Evolutionary conservation across 2,329 filamentous ascomycete species (phyloP), one percentile per base, ranked within the genome.

Genomic region (Meredithiella fracta): DNA sequence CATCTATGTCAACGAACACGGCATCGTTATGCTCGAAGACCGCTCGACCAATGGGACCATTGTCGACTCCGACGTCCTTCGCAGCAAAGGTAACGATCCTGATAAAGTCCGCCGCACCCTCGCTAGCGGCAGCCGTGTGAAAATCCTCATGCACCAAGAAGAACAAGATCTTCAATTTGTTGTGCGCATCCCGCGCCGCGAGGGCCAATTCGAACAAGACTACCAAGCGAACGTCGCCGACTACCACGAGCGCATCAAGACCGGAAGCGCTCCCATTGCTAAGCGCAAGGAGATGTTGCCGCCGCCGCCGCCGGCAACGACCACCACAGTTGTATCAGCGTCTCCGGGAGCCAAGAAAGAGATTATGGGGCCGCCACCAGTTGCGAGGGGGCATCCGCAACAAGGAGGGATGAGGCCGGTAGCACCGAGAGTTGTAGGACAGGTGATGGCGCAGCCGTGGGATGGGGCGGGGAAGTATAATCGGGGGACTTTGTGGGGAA

Each of bases 21-120:
- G 85, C 26, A 82, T 86, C 57, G 76, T 96, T 61, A 95, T 98
- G 88, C 72, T 97, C 11, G 83, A 95, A 67, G 92, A 98, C 65
- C 78, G 82, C 65, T 97, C 92, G 0, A 96, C 89, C n/a, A 98
- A 97, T 64, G 92, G 92, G 26, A 97, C 92, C 3, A 74, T 87
- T 59, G 87, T 97, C 57, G 90, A 97, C 67, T 75, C 79, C 23
- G 72, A 73, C 17, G 71, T 87, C 37, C 73, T 98, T 62, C 72
- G 69, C 51, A 63, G 65, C 22, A 70, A 69, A 59, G 64, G 63
- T 26, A 62, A 62, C 23, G 61, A 67, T 55, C 57, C 64, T 65
- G 57, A 64, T 65, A 37, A 72, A 65, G 60, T 66, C 58, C 73
- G 62, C 61, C 75, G 84, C 60, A 88, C 86, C 68, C 74, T 94